phyloP scores from a whole-genome alignment of 2,329 filamentous ascomycete species.

The Aspergillus pseudoviridinutans region DNA sequence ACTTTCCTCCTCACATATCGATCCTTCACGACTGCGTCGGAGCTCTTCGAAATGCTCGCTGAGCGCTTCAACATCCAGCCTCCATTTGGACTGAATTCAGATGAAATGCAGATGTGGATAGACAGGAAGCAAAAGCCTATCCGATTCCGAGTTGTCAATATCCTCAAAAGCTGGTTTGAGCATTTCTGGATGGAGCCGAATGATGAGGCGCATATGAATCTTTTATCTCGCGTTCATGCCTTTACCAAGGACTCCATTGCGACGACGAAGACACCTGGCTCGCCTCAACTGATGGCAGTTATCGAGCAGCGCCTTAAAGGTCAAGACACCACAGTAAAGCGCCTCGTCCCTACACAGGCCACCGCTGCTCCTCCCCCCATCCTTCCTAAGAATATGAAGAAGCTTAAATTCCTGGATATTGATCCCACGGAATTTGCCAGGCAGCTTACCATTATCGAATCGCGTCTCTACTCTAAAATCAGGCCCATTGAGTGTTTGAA shows the following conservation, averaged over 20 bases:
- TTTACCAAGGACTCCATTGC: slow-evolving; percentile 92
- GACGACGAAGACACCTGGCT: slow-evolving; percentile 87
- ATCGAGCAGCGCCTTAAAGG: slow-evolving; percentile 85
- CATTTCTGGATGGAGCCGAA: slow-evolving; percentile 98
- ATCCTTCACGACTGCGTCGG: slow-evolving; percentile 86
- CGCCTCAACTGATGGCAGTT: slow-evolving; percentile 75
- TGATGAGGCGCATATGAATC: slow-evolving; percentile 76
- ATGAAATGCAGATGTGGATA: slow-evolving; percentile 82
- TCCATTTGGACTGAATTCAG: slow-evolving; percentile 69
- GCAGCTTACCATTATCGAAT: slow-evolving; percentile 95
- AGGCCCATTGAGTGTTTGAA: slow-evolving; percentile 94
- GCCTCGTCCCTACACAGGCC: slow-evolving; percentile 80
- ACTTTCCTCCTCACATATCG: slow-evolving; percentile 96
- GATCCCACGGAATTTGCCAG: slow-evolving; percentile 95
- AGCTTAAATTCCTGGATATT: slow-evolving; percentile 96
- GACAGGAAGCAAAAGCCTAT: slow-evolving; percentile 96
- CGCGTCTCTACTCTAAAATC: slow-evolving; percentile 89
- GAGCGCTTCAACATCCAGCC: slow-evolving; percentile 91
- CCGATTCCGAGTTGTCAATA: slow-evolving; percentile 93
- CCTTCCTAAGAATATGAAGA: slow-evolving; percentile 98
- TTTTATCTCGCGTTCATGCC: slow-evolving; percentile 82
- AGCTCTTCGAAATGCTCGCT: slow-evolving; percentile 89
- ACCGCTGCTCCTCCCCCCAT: slow-evolving; percentile 81
- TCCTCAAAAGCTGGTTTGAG: slow-evolving; percentile 97
- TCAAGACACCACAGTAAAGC: slow-evolving; percentile 80